phyloP scores from a whole-genome alignment of 345 rosid genomes.

The Citrus australasica region DNA sequence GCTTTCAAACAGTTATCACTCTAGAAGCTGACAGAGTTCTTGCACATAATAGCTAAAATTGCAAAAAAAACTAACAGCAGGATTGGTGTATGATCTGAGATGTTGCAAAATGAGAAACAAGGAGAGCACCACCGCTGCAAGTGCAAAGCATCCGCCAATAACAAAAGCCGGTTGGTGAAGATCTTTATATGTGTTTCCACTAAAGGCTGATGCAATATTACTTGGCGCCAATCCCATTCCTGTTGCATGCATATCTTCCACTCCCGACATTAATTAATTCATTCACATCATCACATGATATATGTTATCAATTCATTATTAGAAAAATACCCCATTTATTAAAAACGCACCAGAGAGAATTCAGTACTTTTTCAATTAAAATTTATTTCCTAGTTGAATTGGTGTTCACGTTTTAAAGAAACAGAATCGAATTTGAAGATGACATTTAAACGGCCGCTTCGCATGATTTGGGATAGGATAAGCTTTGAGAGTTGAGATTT shows the following conservation, averaged over 20 bases:
- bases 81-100: slow-evolving; percentile 81
- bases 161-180: slow-evolving; percentile 54
- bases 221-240: slow-evolving; percentile 21
- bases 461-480: not conserved
- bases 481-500: not conserved
- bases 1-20: not conserved
- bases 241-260: slow-evolving; percentile 10
- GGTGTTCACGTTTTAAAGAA: not conserved
- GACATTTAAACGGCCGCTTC: not conserved
- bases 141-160: slow-evolving; percentile 63
- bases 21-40: not conserved
- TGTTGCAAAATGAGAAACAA: slow-evolving; percentile 52
- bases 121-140: slow-evolving; percentile 55
- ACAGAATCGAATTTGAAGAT: not conserved
- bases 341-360: not conserved
- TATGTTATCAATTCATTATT: not conserved
- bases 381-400: not conserved
- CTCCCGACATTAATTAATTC: not conserved
- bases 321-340: not conserved
- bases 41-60: not conserved
- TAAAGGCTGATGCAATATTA: slow-evolving; percentile 2
- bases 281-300: no score
- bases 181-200: slow-evolving; percentile 29
- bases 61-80: slow-evolving; percentile 36
- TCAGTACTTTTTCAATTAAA: not conserved